Evolutionary conservation across 352 stramenopile species (phyloP).

Genomic region (Pythium plurisporium): DNA sequence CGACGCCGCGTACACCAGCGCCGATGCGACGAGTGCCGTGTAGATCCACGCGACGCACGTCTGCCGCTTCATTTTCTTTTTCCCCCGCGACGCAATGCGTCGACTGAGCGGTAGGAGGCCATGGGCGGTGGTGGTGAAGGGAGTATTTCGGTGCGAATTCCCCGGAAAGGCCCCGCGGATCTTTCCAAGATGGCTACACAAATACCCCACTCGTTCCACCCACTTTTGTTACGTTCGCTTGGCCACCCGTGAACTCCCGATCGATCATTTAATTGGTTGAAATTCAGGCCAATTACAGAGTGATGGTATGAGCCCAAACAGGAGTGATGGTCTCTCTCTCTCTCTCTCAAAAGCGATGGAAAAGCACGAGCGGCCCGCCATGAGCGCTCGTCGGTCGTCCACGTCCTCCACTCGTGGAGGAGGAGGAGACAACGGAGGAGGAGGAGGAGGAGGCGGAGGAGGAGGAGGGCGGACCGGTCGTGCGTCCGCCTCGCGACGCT

Average conservation of each 20-base stretch:
- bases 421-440: no score
- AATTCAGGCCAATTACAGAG: not conserved
- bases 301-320: slow-evolving; percentile 1
- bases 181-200: not conserved
- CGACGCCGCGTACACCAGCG: not conserved
- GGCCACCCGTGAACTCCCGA: not conserved
- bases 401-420: no score
- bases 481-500: slow-evolving; percentile 3
- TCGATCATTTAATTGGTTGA: not conserved
- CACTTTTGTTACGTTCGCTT: slow-evolving; percentile 5
- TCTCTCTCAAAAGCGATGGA: no score
- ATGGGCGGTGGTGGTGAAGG: not conserved
- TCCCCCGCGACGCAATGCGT: no score
- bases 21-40: not conserved
- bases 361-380: no score
- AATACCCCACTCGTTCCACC: not conserved
- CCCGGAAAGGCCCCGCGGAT: not conserved
- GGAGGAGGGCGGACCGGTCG: no score
- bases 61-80: not conserved
- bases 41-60: not conserved
- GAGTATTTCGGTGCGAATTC: not conserved
- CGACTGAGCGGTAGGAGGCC: not conserved
- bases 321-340: no score
- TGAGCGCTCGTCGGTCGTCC: no score
- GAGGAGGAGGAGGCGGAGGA: no score